Base-by-base conservation (phyloP, 1,284 basidiomycete genomes). In the Ustilago trichophora region DNA sequence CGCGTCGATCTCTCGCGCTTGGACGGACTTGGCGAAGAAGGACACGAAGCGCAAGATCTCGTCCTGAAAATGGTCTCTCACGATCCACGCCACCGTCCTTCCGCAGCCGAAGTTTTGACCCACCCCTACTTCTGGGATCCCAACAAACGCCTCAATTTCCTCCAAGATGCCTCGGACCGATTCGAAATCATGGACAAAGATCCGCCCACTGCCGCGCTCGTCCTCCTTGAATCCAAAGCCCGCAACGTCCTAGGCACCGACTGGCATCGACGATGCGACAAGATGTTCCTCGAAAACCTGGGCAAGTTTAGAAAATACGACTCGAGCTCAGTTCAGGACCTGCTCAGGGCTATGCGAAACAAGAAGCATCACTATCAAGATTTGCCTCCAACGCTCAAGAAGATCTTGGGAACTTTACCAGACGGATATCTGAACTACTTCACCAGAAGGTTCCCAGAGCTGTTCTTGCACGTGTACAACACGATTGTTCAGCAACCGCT, bases 341-440 rank as follows among this genome's bases (percentile, higher is more conserved):
- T 98, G 19, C 82, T 98, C 47, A 87, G 95, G 38, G 96, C 94
- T 1, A 84, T 98, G 80, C 85, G 96, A 59, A 98, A 98, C 82
- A 98, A 98, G 93, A 97, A 95, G 90, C 91, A 98, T 75, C 95
- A 98, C 81, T 98, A 96, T 79, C 95, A 98, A 83, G 93, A 95
- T 81, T 84, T 97, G 18, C 93, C 93, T 2, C 91, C 93, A 51
- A 88, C 89, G 58, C 90, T 93, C 34, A 93, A 92, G 80, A 87
- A 89, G 52, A 88, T 91, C 80, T 85, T 97, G 12, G 94, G 94
- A 8, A 84, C 89, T 5, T 88, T 98, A 85, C 95, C 96, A 0
- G 89, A 91, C 64, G 94, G 94, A 11, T 98, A 93, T 84, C 83
- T 98, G 52, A 84, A 85, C 4, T 98, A 98, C 83, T 98, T 98